These are phyloP conservation scores for Clavariopsis aquatica DNA, from an alignment of 495 filamentous ascomycete species.

Conservation along the genomic window DNA sequence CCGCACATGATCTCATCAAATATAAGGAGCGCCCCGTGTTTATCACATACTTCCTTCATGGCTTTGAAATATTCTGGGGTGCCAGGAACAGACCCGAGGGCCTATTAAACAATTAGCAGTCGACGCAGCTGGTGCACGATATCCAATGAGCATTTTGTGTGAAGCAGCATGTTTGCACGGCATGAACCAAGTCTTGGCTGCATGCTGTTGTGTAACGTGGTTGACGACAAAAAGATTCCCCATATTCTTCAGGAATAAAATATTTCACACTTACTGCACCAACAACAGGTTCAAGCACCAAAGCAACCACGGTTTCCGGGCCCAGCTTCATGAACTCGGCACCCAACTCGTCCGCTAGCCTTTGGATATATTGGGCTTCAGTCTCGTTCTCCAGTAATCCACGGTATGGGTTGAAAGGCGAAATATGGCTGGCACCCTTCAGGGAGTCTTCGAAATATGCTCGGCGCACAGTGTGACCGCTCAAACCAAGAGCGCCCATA, in stretches of 20 bases:
- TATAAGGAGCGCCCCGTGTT: constrained; percentile 67
- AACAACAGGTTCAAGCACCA: constrained; percentile 72
- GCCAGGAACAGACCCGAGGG: constrained; percentile 64
- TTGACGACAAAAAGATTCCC: not conserved
- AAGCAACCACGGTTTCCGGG: constrained; percentile 71
- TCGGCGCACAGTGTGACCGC: constrained; percentile 33
- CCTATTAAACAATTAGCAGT: constrained; percentile 43
- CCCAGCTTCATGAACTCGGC: constrained; percentile 72
- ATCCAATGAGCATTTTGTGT: not conserved
- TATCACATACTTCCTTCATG: constrained; percentile 63
- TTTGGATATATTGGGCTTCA: constrained; percentile 51
- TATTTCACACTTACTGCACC: constrained; percentile 49
- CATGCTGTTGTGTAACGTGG: not conserved
- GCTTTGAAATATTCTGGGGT: constrained; percentile 65
- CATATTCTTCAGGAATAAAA: not conserved
- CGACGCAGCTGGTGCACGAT: not conserved
- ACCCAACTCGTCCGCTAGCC: constrained; percentile 69
- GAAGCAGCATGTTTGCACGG: not conserved
- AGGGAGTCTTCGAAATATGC: constrained; percentile 57
- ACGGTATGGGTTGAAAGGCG: constrained; percentile 69
- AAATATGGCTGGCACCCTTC: constrained; percentile 56
- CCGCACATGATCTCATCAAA: constrained; percentile 80
- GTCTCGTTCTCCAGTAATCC: constrained; percentile 45
- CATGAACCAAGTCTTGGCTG: not conserved
- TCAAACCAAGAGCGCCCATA: constrained; percentile 37